These are phyloP conservation scores for Theobroma cacao DNA, from an alignment of 345 rosid species.

Conservation along the genomic window DNA sequence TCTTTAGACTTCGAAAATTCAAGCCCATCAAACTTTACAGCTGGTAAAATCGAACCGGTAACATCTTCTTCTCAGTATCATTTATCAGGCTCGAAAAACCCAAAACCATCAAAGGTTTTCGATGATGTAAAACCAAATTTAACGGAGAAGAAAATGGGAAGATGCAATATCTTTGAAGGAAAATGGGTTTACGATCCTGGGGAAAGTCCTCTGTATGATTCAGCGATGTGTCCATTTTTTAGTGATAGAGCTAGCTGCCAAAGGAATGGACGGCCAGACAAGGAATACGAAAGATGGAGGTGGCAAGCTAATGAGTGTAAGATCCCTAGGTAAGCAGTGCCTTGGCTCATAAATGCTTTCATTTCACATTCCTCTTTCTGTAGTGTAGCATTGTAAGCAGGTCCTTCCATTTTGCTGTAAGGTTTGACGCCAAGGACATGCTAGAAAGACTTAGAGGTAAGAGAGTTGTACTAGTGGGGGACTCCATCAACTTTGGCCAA, in stretches of 20 bases:
- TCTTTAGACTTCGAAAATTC: not conserved
- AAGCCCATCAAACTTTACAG: not conserved
- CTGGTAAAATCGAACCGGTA: not conserved
- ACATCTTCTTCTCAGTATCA: not conserved
- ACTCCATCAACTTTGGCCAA: slow-evolving; percentile 53
- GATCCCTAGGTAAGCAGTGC: slow-evolving; percentile 33
- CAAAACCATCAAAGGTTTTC: not conserved
- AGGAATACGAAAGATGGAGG: slow-evolving; percentile 46
- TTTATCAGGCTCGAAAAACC: not conserved
- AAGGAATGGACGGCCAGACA: slow-evolving; percentile 47
- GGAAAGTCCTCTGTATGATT: slow-evolving; percentile 27
- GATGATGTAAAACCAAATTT: not conserved
- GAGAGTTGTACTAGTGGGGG: slow-evolving; percentile 51
- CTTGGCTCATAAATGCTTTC: not conserved
- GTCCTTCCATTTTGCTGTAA: slow-evolving; percentile 11
- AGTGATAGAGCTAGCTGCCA: slow-evolving; percentile 48
- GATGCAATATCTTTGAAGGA: slow-evolving; percentile 41
- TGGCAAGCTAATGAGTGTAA: slow-evolving; percentile 48
- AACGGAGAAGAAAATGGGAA: not conserved
- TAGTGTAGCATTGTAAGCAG: not conserved
- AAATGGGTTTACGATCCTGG: slow-evolving; percentile 45
- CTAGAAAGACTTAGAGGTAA: slow-evolving; percentile 44
- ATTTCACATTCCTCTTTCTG: not conserved
- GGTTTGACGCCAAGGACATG: slow-evolving; percentile 47
- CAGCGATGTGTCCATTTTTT: slow-evolving; percentile 41